Base-by-base conservation (phyloP, 2,329 filamentous ascomycete species). In the Diaporthe sp. region DNA sequence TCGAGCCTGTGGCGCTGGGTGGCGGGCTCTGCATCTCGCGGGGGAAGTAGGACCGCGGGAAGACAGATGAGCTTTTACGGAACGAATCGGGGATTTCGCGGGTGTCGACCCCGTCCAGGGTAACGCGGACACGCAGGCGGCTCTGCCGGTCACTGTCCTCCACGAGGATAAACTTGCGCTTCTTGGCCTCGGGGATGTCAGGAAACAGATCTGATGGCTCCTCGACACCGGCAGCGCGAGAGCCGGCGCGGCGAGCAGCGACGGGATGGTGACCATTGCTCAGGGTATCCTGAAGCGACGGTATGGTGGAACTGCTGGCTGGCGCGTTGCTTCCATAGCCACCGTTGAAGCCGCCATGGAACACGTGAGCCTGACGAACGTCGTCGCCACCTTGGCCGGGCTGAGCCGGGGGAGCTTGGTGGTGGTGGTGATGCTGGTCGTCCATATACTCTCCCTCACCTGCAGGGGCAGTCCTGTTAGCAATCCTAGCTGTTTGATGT, bases 21-120 rank as follows among this genome's bases (percentile, higher is more conserved):
- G 94, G 93, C 10, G 94, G 94, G 75, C 92, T 94, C 80, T 96
- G 94, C 95, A 98, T 97, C 85, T 98, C 95, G 56, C 95, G 92
- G 1, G 96, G 94, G 81, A 97, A 98, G 85, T 96, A 98, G 73
- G 94, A 96, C 63, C 95, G 93, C 12, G 96, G 96, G 80, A 93
- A 98, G 2, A 98, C 96, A 13, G 94, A 95, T 79, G 96, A 96
- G 72, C 91, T 92, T 84, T 95, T 95, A 78, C 96, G 94, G 86
- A 98, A 98, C 22, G 94, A 97, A 83, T 98, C 96, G 1, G 96
- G 96, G 81, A 98, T 97, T 84, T 98, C 96, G 80, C 96, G 93
- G 86, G 97, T 97, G 82, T 98, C 94, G 78, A 98, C 95, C 58
- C 93, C 92, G 81, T 98, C 95, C n/a, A 99, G 91, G 76, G 94